Percentiles rank a stretch among this genome's conserved stretches.
Conservation (phyloP, 805 yeast species). For the Schwanniomyces sp. region DNA sequence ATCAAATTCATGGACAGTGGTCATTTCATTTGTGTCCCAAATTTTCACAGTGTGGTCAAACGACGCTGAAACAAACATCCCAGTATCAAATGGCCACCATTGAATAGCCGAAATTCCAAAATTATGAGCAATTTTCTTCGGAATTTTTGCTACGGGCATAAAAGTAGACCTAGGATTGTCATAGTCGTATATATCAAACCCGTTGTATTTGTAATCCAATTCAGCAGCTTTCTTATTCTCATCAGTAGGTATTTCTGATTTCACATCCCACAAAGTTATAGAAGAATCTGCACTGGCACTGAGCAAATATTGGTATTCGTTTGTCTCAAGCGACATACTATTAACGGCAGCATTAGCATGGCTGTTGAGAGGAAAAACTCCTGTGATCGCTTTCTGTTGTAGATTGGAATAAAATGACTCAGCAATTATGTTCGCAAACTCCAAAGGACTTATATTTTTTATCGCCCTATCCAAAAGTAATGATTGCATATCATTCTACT, state of each 20-base stretch:
- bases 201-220: constrained; percentile 13
- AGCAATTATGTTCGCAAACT: constrained; percentile 33
- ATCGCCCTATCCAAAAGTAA: constrained; percentile 34
- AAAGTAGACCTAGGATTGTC: constrained; percentile 28
- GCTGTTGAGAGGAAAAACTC: constrained; percentile 41
- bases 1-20: constrained; percentile 66
- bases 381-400: constrained; percentile 18
- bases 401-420: constrained; percentile 36
- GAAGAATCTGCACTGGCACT: constrained; percentile 77
- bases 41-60: constrained; percentile 74
- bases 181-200: constrained; percentile 30
- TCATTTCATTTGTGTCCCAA: constrained; percentile 74
- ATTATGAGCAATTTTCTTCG: constrained; percentile 48
- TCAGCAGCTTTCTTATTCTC: constrained; percentile 1
- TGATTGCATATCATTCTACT: constrained; percentile 32
- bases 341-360: constrained; percentile 57
- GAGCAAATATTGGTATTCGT: constrained; percentile 47
- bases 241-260: constrained; percentile 12
- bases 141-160: constrained; percentile 30
- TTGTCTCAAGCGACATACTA: constrained; percentile 54
- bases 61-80: constrained; percentile 80
- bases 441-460: constrained; percentile 27
- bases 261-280: constrained; percentile 65
- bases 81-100: constrained; percentile 92
- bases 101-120: constrained; percentile 71